Evolutionary conservation across 169 alveolate genomes (phyloP).

Genomic region (Plasmodium sp.): DNA sequence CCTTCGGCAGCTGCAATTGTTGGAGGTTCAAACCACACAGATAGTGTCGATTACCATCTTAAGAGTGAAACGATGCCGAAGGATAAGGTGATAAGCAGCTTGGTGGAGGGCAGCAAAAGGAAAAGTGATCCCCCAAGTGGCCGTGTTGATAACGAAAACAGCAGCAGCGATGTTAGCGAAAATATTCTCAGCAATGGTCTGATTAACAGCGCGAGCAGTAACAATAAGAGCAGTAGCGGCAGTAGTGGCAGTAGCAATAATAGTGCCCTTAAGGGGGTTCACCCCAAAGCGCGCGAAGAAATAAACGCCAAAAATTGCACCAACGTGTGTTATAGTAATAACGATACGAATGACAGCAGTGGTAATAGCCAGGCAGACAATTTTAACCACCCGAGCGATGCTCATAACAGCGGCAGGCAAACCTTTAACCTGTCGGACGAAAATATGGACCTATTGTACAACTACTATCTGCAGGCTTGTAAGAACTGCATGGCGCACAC

Average conservation of each 20-base stretch:
- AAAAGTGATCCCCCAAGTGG: not conserved
- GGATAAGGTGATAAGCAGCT: not conserved
- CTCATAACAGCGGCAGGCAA: not conserved
- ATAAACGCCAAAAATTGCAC: not conserved
- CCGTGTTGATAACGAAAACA: not conserved
- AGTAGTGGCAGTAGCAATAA: not conserved
- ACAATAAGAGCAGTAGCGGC: not conserved
- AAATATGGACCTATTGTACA: slow-evolving; percentile 15
- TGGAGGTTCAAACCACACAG: not conserved
- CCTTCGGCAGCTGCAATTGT: not conserved
- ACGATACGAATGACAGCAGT: not conserved
- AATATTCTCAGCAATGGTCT: not conserved
- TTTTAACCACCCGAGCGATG: not conserved
- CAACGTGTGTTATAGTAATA: not conserved
- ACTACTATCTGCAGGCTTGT: slow-evolving; percentile 19
- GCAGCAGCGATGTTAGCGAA: not conserved
- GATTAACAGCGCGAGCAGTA: not conserved
- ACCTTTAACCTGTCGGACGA: slow-evolving; percentile 2
- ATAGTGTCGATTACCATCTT: not conserved
- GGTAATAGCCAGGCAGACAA: not conserved
- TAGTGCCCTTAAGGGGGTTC: not conserved
- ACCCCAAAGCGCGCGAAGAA: not conserved
- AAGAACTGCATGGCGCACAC: not conserved
- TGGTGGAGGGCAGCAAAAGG: not conserved
- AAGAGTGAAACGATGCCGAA: not conserved